Evolutionary conservation across 2,329 filamentous ascomycete species (phyloP).

Genomic region (Colletotrichum endophyticum): DNA sequence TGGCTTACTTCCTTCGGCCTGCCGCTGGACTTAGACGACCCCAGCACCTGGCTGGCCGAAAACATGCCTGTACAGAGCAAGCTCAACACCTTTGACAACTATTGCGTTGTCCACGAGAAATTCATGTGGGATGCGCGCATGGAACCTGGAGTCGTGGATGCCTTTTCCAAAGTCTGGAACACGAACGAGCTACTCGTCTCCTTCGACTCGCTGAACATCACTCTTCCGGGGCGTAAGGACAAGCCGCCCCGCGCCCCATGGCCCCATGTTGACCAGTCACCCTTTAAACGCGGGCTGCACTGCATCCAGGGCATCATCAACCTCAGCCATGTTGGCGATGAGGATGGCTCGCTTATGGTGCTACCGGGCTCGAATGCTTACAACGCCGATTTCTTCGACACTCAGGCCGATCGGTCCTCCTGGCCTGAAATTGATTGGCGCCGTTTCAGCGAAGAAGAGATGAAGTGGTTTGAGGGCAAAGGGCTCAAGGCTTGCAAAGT

Average conservation of each 20-base stretch:
- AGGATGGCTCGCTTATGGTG: not conserved
- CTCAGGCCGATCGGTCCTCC: not conserved
- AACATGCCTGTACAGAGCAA: conserved; percentile 43
- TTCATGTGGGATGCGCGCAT: conserved; percentile 46
- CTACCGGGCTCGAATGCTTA: not conserved
- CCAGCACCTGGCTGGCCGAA: conserved; percentile 43
- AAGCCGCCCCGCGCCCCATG: conserved; percentile 41
- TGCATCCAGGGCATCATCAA: conserved; percentile 49
- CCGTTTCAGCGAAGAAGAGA: conserved; percentile 42
- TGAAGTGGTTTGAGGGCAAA: conserved; percentile 20
- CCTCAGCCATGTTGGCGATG: conserved; percentile 26
- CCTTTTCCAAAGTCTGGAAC: conserved; percentile 45
- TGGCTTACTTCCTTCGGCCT: conserved; percentile 44
- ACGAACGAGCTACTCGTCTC: conserved; percentile 28
- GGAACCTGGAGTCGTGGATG: conserved; percentile 42
- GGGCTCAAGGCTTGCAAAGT: conserved; percentile 19
- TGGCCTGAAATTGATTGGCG: conserved; percentile 39
- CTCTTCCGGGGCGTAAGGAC: conserved; percentile 33
- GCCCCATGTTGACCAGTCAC: conserved; percentile 48
- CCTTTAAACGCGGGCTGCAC: conserved; percentile 32
- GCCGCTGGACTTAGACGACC: conserved; percentile 28
- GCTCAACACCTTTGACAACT: conserved; percentile 39
- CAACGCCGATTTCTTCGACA: not conserved
- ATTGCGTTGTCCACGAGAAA: conserved; percentile 43
- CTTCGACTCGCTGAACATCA: conserved; percentile 41